Conservation (phyloP, 2,329 filamentous ascomycete species). For the Alternaria ethzedia region DNA sequence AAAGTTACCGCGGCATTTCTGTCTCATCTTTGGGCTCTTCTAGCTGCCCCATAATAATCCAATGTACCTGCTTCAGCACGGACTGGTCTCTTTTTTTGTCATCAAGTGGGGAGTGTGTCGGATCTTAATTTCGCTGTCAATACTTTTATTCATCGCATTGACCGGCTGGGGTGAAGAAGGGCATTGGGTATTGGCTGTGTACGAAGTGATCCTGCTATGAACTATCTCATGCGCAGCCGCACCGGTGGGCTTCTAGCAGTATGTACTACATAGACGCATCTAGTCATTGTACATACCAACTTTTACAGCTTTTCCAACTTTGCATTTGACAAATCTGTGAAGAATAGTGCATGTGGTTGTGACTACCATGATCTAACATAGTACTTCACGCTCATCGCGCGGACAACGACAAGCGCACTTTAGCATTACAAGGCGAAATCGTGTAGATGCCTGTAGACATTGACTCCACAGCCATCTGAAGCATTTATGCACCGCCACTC, state of each 20-base stretch:
- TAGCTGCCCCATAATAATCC: conserved; percentile 17
- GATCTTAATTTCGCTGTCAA: conserved; percentile 33
- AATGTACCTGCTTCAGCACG: conserved; percentile 23
- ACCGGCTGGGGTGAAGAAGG: conserved; percentile 8
- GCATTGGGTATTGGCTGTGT: neutral
- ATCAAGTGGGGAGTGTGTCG: conserved; percentile 10
- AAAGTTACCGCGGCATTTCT: conserved; percentile 18
- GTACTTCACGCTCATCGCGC: neutral
- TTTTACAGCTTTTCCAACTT: neutral
- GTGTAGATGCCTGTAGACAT: neutral
- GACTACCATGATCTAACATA: neutral
- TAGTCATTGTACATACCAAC: neutral
- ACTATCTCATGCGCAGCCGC: neutral
- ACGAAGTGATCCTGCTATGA: neutral
- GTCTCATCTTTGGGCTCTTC: conserved; percentile 15
- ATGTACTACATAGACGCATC: neutral
- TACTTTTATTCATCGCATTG: conserved; percentile 31
- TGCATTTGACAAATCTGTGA: neutral
- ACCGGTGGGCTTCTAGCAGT: neutral
- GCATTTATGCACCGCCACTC: neutral
- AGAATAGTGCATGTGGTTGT: neutral
- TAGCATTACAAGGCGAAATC: neutral
- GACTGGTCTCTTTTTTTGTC: conserved; percentile 17
- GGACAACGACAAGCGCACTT: neutral
- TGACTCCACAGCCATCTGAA: neutral